Base-by-base conservation (phyloP, 768 basidiomycete genomes). In the Glaciozyma martinii region DNA sequence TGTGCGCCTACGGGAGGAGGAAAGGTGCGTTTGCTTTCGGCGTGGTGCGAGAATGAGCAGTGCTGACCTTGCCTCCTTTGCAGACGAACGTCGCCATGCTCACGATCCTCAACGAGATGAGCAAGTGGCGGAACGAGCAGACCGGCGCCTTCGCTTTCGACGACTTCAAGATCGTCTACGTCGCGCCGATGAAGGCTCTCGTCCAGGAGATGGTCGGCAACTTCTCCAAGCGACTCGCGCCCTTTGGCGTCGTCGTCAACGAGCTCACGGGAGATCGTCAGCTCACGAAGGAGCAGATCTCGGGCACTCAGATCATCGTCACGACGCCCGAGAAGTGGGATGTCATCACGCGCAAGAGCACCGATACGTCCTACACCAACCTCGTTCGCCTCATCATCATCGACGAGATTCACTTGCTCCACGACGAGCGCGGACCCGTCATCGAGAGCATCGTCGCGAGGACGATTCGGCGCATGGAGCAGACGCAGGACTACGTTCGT, bases 271-370 rank as follows among this genome's bases (percentile, higher is more conserved):
- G 95, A 30, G 95, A 99, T 76, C 84, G 90, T 32, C 93, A 97
- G 80, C 89, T 98, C 83, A 99, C 93, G 60, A 99, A 98, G 76
- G 86, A 89, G 66, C 94, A 98, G 76, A 97, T 98, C 60, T 79
- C 91, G 13, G 92, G 93, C 74, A 95, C 94, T 0, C 93, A 98
- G 75, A 90, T 99, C 74, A 97, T 98, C 76, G 92, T 98, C 67
- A 95, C 93, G 0, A 98, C 95, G 0, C 95, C 94, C 0, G 95
- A 99, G 79, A 98, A 99, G 76, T 99, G 91, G 90, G 94, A 99
- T 71, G 95, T 99, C 74, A 94, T 99, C 75, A 98, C 94, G 8
- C 87, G 95, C 72, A 99, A 99, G 80, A 89, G 86, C 71, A 94
- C 93, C 0, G 95, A 98, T 72, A 92, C 90, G 25, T 89, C 87